A percentile compares a stretch with the other conserved stretches of the same genome.
phyloP scores from a whole-genome alignment of 768 basidiomycete species.

The Nevesoporus exiguus region DNA sequence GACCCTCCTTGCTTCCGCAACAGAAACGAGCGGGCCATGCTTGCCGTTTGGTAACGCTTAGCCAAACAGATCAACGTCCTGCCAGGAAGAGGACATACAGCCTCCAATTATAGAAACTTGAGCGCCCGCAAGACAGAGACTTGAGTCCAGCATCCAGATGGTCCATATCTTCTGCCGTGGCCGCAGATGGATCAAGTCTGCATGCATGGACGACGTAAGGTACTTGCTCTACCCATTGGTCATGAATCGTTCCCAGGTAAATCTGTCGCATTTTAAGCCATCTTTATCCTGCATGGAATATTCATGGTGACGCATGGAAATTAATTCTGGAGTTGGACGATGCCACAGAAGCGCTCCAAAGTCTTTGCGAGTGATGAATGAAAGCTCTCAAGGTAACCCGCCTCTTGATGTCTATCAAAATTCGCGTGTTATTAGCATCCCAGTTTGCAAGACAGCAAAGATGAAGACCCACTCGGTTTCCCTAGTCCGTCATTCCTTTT shows the following conservation, averaged over 20 bases:
- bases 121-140: not conserved
- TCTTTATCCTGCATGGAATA: too few species aligned
- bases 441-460: too few species aligned
- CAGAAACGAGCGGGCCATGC: not conserved
- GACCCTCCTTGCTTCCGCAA: too few species aligned
- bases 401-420: too few species aligned
- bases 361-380: too few species aligned
- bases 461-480: too few species aligned
- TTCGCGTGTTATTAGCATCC: too few species aligned
- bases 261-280: not conserved
- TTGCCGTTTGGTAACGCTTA: not conserved
- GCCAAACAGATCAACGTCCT: not conserved
- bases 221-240: not conserved
- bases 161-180: constrained; percentile 14
- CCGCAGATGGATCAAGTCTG: constrained; percentile 12
- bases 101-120: not conserved
- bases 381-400: too few species aligned
- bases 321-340: too few species aligned
- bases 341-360: too few species aligned
- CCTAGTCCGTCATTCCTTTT: too few species aligned
- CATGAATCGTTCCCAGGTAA: not conserved
- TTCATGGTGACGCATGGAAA: too few species aligned
- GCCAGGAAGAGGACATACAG: not conserved
- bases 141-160: constrained; percentile 3
- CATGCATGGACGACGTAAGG: constrained; percentile 7